Evolutionary conservation across 805 yeast species (phyloP).

Genomic region (Candida sphagnicola): DNA sequence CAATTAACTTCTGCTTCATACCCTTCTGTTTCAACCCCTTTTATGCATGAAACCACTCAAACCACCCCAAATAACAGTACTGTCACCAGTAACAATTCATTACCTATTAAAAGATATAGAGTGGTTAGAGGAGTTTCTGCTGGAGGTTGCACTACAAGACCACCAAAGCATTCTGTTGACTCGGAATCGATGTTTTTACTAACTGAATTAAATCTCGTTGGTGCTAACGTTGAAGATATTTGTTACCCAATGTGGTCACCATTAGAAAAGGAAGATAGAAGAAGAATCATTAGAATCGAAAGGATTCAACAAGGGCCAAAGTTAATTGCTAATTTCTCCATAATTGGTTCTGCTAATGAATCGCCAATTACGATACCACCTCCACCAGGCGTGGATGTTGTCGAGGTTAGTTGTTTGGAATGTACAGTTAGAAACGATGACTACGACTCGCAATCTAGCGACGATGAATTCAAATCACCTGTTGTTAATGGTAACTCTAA

Average conservation of each 20-base stretch:
- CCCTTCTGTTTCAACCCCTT: not conserved
- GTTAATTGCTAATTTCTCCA: slow-evolving; percentile 46
- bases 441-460: slow-evolving; percentile 20
- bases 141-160: slow-evolving; percentile 54
- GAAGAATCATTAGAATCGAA: slow-evolving; percentile 58
- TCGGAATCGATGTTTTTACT: slow-evolving; percentile 34
- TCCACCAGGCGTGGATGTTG: slow-evolving; percentile 44
- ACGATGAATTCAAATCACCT: slow-evolving; percentile 16
- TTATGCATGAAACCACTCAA: not conserved
- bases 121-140: slow-evolving; percentile 56
- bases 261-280: slow-evolving; percentile 43
- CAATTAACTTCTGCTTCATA: not conserved
- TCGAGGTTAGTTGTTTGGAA: slow-evolving; percentile 59
- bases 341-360: slow-evolving; percentile 49
- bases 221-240: slow-evolving; percentile 44
- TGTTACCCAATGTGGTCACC: slow-evolving; percentile 50
- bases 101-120: slow-evolving; percentile 25
- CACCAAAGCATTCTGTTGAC: slow-evolving; percentile 41
- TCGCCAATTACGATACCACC: slow-evolving; percentile 38
- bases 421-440: slow-evolving; percentile 29
- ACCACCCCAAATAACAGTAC: not conserved
- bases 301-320: slow-evolving; percentile 46
- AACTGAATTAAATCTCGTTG: slow-evolving; percentile 43
- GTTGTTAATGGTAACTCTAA: not conserved
- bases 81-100: not conserved